phyloP scores from a whole-genome alignment of 2,329 filamentous ascomycete species.

The Hymenoscyphus scutula region DNA sequence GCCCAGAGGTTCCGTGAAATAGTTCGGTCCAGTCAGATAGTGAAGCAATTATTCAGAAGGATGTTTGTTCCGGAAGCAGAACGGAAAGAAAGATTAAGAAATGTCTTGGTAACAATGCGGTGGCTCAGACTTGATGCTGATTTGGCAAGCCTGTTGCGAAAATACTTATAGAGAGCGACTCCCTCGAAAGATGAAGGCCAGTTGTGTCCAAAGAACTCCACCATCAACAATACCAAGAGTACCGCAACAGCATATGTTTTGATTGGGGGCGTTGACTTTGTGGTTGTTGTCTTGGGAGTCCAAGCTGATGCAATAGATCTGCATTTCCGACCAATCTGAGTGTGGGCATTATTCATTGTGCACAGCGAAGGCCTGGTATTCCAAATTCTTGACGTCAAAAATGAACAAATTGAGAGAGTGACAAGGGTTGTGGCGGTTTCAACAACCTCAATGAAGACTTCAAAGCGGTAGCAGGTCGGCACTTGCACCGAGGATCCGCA shows the following conservation, averaged over 20 bases:
- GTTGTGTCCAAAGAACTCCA: background rate
- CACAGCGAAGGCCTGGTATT: background rate
- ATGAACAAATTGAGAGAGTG: background rate
- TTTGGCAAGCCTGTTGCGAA: background rate
- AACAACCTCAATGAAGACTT: background rate
- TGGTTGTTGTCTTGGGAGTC: constrained; percentile 1
- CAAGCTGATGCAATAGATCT: constrained; percentile 5
- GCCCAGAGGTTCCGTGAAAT: background rate
- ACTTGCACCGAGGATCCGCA: background rate
- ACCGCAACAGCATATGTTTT: constrained; percentile 1
- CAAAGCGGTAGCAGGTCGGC: background rate
- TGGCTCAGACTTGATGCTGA: constrained; percentile 2
- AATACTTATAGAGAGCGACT: constrained; percentile 7
- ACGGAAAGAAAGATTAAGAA: background rate
- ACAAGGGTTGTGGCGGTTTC: background rate
- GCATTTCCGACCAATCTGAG: background rate
- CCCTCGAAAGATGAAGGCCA: background rate
- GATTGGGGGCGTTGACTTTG: background rate
- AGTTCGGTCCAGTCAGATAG: background rate
- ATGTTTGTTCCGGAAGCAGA: background rate
- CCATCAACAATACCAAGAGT: background rate
- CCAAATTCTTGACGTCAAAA: background rate
- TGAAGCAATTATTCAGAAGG: background rate
- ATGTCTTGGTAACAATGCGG: background rate
- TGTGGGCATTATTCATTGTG: background rate